Conservation (phyloP, 306 rosid species). For the Rosa persica region DNA sequence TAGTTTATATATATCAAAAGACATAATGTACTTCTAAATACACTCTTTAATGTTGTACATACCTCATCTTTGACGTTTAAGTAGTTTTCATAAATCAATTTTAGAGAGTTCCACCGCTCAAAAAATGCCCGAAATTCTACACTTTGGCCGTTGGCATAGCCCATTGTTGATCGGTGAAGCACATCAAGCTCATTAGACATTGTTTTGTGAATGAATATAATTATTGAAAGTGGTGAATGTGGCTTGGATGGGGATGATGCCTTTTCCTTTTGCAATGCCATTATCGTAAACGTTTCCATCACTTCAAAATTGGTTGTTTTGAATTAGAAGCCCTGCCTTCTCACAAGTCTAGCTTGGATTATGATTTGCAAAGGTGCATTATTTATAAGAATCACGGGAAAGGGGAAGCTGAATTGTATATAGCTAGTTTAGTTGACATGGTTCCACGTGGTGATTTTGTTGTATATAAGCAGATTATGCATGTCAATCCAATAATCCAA, state of each 20-base stretch:
- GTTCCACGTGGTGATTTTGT: constrained; percentile 2
- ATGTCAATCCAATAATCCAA: neutral
- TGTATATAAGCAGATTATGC: neutral
- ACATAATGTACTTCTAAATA: neutral
- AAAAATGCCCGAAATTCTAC: neutral
- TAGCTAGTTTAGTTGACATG: neutral
- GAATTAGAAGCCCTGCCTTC: neutral
- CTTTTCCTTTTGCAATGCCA: neutral
- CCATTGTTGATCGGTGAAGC: constrained; percentile 20
- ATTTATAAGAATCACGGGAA: neutral
- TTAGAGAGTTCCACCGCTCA: constrained; percentile 4
- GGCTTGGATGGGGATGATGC: neutral
- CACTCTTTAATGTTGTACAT: neutral
- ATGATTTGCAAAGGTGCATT: neutral
- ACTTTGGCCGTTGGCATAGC: neutral
- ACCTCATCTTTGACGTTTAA: constrained; percentile 22
- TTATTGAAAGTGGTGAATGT: constrained; percentile 13
- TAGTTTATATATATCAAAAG: too few species aligned
- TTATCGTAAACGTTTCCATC: neutral
- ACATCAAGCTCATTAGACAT: constrained; percentile 15
- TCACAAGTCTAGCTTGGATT: neutral
- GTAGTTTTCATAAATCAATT: constrained; percentile 11
- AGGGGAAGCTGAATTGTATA: neutral
- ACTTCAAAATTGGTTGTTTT: neutral
- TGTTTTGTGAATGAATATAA: constrained; percentile 14